Conservation (phyloP, 2,329 filamentous ascomycete species). For the Aspergillus sojae region DNA sequence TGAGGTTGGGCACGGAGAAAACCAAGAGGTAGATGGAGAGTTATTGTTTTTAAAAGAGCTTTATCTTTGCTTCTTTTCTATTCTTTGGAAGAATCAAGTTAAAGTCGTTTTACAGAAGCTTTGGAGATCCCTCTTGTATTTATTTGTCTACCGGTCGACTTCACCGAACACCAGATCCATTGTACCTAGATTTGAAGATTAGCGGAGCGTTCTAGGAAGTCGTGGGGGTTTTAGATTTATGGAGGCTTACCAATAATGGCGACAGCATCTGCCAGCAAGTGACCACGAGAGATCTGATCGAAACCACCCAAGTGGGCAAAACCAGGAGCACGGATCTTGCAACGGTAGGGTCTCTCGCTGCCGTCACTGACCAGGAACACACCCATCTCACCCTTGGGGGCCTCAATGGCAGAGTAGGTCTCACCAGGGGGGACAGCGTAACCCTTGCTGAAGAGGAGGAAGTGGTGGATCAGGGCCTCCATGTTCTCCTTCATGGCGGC, state of each 20-base stretch:
- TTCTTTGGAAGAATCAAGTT: background rate
- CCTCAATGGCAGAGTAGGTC: constrained; percentile 97
- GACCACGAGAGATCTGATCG: constrained; percentile 88
- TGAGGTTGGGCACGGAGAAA: constrained; percentile 18
- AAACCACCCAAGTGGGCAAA: constrained; percentile 95
- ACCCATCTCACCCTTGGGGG: constrained; percentile 99
- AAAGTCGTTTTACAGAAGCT: constrained; percentile 21
- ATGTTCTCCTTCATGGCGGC: constrained; percentile 99
- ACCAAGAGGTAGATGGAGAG: constrained; percentile 2
- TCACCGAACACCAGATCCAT: constrained; percentile 89
- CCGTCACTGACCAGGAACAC: constrained; percentile 96
- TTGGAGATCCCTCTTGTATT: background rate
- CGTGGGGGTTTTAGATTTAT: background rate
- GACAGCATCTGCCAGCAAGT: constrained; percentile 93
- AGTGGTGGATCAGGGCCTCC: constrained; percentile 99
- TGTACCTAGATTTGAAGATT: constrained; percentile 48
- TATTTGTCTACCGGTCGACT: constrained; percentile 53
- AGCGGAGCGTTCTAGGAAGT: constrained; percentile 1
- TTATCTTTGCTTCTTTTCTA: constrained; percentile 9
- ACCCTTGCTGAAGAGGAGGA: constrained; percentile 97
- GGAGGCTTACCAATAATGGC: constrained; percentile 73
- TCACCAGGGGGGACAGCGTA: constrained; percentile 96
- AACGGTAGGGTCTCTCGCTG: constrained; percentile 93
- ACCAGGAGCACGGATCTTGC: constrained; percentile 94
- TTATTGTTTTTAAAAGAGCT: background rate